Conservation (phyloP, 345 rosid species). For the Eucalyptus microcorys region DNA sequence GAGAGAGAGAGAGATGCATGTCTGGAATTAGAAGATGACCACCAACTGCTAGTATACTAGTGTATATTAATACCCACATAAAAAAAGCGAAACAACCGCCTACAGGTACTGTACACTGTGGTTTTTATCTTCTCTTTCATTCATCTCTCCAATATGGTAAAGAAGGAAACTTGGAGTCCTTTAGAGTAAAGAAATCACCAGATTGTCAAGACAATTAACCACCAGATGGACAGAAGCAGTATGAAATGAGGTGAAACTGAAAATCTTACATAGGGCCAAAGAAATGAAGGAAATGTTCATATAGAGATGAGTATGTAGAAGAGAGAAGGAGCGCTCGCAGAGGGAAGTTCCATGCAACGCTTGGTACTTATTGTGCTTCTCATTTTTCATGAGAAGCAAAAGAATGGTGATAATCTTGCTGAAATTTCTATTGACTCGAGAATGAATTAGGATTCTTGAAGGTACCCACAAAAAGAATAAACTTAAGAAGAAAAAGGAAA, state of each 20-base stretch:
- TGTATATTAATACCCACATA: not conserved
- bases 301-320: not conserved
- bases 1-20: not conserved
- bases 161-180: not conserved
- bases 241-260: not conserved
- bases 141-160: not conserved
- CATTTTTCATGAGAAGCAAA: not conserved
- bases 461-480: not conserved
- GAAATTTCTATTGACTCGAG: not conserved
- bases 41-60: not conserved
- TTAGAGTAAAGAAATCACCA: not conserved
- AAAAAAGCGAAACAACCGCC: accelerated
- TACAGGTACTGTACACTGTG: not conserved
- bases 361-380: not conserved
- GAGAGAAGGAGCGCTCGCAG: not conserved
- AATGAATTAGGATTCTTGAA: not conserved
- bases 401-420: not conserved
- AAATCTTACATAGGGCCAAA: not conserved
- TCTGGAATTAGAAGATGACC: not conserved
- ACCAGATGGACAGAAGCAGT: not conserved
- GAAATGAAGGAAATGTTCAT: not conserved
- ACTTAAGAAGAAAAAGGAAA: not conserved
- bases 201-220: not conserved
- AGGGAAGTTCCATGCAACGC: not conserved
- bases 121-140: not conserved